phyloP scores from a whole-genome alignment of 2,329 filamentous ascomycete species.

The Hypoxylon sp. region DNA sequence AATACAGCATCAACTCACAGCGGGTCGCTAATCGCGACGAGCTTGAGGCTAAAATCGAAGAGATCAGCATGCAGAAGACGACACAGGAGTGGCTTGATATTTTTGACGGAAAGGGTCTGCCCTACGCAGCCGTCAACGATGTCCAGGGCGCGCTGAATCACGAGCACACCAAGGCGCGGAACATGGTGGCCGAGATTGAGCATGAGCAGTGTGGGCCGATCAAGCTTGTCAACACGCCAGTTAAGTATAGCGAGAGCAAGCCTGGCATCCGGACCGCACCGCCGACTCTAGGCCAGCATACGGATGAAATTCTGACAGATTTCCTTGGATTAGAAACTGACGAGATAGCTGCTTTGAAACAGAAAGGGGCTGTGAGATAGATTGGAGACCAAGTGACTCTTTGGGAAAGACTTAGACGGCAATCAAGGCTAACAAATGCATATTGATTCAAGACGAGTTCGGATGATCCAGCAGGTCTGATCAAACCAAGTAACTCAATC shows the following conservation, averaged over 20 bases:
- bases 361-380: constrained; percentile 74
- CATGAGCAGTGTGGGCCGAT: constrained; percentile 87
- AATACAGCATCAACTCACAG: constrained; percentile 71
- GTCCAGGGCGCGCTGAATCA: constrained; percentile 87
- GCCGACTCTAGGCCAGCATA: constrained; percentile 89
- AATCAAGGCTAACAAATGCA: neutral
- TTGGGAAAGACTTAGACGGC: neutral
- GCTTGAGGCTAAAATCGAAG: constrained; percentile 84
- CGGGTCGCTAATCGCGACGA: constrained; percentile 79
- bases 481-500: neutral
- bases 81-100: constrained; percentile 89
- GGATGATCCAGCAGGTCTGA: neutral
- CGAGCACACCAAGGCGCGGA: constrained; percentile 83
- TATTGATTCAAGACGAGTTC: neutral
- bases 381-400: neutral
- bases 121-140: constrained; percentile 95
- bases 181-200: constrained; percentile 91
- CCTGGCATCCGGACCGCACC: constrained; percentile 83
- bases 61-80: constrained; percentile 78
- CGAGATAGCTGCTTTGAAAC: constrained; percentile 73
- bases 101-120: constrained; percentile 92
- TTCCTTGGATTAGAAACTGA: constrained; percentile 71
- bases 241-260: constrained; percentile 90
- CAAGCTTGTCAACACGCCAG: constrained; percentile 91
- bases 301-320: constrained; percentile 77